A percentile compares a stretch with the other conserved stretches of the same genome.
Conservation (phyloP, 2,329 filamentous ascomycete species). For the Aurifilum marmelostoma region DNA sequence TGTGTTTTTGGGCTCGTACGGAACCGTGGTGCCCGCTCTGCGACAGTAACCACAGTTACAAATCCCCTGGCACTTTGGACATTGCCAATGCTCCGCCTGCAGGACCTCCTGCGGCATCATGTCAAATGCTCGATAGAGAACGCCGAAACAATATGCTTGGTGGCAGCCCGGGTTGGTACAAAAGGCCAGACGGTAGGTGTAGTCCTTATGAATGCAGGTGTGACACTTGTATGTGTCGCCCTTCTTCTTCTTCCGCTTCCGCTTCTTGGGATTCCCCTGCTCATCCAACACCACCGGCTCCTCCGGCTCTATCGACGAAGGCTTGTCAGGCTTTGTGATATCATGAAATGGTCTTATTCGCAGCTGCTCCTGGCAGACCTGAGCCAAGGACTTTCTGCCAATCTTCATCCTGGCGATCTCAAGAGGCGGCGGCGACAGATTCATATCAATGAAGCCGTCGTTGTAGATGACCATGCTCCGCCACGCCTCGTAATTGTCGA, state of each 20-base stretch:
- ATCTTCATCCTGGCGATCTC: constrained; percentile 68
- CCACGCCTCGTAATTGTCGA: constrained; percentile 81
- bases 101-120: constrained; percentile 82
- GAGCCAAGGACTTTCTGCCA: constrained; percentile 79
- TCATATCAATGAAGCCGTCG: constrained; percentile 67
- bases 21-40: constrained; percentile 64
- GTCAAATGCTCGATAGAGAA: constrained; percentile 88
- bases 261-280: constrained; percentile 63
- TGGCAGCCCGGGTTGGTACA: constrained; percentile 73
- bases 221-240: constrained; percentile 71
- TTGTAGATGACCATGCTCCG: constrained; percentile 75
- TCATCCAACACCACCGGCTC: constrained; percentile 67
- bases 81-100: constrained; percentile 82
- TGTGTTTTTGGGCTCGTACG: constrained; percentile 86
- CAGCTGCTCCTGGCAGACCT: constrained; percentile 92
- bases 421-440: constrained; percentile 70
- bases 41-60: constrained; percentile 87
- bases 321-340: constrained; percentile 65
- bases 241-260: constrained; percentile 56
- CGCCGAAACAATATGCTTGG: constrained; percentile 88
- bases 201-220: constrained; percentile 79
- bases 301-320: constrained; percentile 49
- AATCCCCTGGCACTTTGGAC: constrained; percentile 81
- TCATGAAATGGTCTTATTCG: constrained; percentile 80
- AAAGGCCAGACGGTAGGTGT: constrained; percentile 80